These are phyloP conservation scores for Plasmodium cynomolgi DNA, from an alignment of 169 alveolate genomes.

Conservation along the genomic window DNA sequence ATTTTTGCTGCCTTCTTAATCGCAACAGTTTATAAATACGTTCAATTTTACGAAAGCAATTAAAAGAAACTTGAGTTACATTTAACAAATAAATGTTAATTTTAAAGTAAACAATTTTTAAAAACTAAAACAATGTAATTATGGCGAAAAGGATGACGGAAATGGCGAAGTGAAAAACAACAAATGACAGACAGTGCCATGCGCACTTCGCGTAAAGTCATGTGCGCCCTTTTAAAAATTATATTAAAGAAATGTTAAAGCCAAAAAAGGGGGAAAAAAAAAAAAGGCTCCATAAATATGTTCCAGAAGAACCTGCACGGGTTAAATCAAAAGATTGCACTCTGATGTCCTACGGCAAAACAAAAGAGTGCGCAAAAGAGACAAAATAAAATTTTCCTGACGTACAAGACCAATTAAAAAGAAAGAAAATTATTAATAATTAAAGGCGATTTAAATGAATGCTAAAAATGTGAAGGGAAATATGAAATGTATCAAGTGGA, in stretches of 20 bases:
- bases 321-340: neutral
- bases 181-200: neutral
- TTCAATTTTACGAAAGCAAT: neutral
- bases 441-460: neutral
- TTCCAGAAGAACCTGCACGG: neutral
- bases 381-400: neutral
- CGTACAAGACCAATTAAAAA: neutral
- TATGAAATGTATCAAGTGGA: neutral
- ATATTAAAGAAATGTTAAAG: neutral
- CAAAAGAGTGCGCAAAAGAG: neutral
- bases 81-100: constrained; percentile 3
- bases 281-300: neutral
- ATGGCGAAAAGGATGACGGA: neutral
- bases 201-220: neutral
- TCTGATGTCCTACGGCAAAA: neutral
- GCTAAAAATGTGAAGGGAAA: neutral
- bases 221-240: neutral
- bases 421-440: neutral
- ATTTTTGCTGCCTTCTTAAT: neutral
- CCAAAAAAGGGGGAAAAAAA: neutral
- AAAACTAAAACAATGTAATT: constrained; percentile 13
- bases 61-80: neutral
- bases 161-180: neutral
- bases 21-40: neutral
- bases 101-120: neutral